These are phyloP conservation scores for Cicer pinnatifidum DNA, from an alignment of 306 rosid genomes.

Conservation along the genomic window DNA sequence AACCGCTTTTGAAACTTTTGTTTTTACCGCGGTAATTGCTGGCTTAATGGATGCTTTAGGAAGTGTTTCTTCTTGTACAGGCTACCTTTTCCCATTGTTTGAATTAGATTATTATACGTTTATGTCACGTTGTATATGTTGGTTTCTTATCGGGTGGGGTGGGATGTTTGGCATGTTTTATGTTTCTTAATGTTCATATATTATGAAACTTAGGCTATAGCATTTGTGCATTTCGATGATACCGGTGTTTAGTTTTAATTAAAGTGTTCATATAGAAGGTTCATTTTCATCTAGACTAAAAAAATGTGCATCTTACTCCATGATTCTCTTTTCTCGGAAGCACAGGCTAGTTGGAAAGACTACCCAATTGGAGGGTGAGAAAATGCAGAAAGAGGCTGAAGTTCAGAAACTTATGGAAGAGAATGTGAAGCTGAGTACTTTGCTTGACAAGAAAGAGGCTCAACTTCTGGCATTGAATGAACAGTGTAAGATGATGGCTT, in stretches of 20 bases:
- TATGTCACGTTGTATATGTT: background rate
- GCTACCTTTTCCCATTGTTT: conserved; percentile 1
- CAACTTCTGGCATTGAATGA: conserved; percentile 95
- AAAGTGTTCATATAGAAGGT: background rate
- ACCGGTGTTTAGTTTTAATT: conserved; percentile 5
- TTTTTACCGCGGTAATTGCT: background rate
- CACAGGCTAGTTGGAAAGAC: conserved; percentile 95
- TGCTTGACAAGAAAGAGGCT: conserved; percentile 99
- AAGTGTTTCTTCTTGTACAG: conserved; percentile 13
- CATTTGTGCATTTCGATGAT: background rate
- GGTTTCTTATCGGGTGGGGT: background rate
- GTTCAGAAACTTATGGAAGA: conserved; percentile 98
- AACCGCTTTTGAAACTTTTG: background rate
- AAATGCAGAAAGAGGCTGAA: conserved; percentile 92
- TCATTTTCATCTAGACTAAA: background rate
- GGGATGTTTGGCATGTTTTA: background rate
- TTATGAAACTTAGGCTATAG: background rate
- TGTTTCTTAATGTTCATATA: background rate
- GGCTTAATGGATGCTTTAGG: conserved; percentile 11
- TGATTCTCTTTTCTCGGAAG: conserved; percentile 38
- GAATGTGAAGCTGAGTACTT: conserved; percentile 84
- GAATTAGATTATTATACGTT: background rate
- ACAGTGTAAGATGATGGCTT: conserved; percentile 99
- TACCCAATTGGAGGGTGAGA: conserved; percentile 94
- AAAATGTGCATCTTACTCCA: conserved; percentile 28